Evolutionary conservation across 805 yeast genomes (phyloP), one percentile per base, ranked within the genome.

Genomic region (Candida sonorensis): DNA sequence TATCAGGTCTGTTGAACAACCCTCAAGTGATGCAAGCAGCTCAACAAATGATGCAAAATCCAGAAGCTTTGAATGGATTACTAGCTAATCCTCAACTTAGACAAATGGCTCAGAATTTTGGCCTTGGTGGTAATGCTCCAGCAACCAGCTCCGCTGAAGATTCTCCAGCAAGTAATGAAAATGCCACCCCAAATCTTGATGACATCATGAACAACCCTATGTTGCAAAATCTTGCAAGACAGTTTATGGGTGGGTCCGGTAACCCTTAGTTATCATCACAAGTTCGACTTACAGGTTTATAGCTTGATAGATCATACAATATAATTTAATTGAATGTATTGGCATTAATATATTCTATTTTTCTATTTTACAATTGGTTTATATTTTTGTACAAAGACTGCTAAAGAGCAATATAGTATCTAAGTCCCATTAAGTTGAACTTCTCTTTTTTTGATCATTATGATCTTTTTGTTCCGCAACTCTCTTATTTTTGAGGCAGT

Each of bases 21-120:
- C 98, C 98, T n/a, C 90, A 80, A 59, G 59, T 90, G 40, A 81
- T 81, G 81, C 82, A 80, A 58, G 87, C 87, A 56, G 95, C 95
- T 27, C 88, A 82, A 59, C 72, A 73, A 51, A 67, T 86, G 76
- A 84, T 86, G 95, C 74, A 76, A 33, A 77, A 87, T 55, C 96
- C 97, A 23, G 69, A 64, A 22, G 85, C 92, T 29, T 61, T 87
- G 67, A 66, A 63, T 39, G 75, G 76, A 30, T 61, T 88, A 53
- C 73, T 88, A 84, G 74, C 63, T 57, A 82, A 85, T 57, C 96
- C 96, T 13, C 73, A 77, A 45, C 53, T 87, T 17, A 77, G 76
- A 52, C 81, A 79, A 54, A 83, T 88, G 95, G 95, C 95, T 27
- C 75, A 76, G 44, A 73, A 67, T 37, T 66, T 85, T 56, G 78